Conservation (phyloP, 164 flowering plant species). For the Paratinospora sagittata region DNA sequence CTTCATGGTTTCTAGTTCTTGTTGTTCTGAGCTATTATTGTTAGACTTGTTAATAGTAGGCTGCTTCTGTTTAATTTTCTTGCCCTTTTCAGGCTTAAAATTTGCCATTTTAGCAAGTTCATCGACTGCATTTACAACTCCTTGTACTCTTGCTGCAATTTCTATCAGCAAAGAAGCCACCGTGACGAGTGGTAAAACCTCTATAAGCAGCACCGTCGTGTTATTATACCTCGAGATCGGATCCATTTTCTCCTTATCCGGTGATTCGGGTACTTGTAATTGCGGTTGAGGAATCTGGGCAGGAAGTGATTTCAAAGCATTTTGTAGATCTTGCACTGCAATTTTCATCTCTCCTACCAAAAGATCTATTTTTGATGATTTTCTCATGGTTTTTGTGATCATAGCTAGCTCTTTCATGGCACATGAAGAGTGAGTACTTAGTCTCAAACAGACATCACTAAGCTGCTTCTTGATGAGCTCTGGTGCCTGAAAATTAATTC, state of each 20-base stretch:
- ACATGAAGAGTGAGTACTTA: conserved; percentile 25
- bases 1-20: conserved; percentile 27
- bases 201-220: conserved; percentile 33
- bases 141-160: conserved; percentile 46
- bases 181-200: conserved; percentile 49
- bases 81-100: conserved; percentile 29
- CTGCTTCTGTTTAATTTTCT: conserved; percentile 25
- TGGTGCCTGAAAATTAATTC: conserved; percentile 35
- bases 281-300: conserved; percentile 8
- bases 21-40: conserved; percentile 19
- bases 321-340: conserved; percentile 44
- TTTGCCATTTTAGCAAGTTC: conserved; percentile 40
- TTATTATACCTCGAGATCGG: background rate
- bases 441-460: conserved; percentile 19
- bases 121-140: conserved; percentile 29
- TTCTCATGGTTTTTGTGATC: conserved; percentile 39
- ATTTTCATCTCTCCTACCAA: conserved; percentile 43
- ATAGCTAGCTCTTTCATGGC: conserved; percentile 48
- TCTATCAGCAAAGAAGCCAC: conserved; percentile 49
- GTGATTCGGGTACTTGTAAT: conserved; percentile 8
- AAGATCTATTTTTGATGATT: conserved; percentile 38
- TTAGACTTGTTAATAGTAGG: conserved; percentile 8
- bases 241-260: conserved; percentile 6
- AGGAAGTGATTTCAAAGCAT: conserved; percentile 35
- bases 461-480: conserved; percentile 31